Base-by-base conservation (phyloP, 441 rosid species). In the Brassica hybrid region DNA sequence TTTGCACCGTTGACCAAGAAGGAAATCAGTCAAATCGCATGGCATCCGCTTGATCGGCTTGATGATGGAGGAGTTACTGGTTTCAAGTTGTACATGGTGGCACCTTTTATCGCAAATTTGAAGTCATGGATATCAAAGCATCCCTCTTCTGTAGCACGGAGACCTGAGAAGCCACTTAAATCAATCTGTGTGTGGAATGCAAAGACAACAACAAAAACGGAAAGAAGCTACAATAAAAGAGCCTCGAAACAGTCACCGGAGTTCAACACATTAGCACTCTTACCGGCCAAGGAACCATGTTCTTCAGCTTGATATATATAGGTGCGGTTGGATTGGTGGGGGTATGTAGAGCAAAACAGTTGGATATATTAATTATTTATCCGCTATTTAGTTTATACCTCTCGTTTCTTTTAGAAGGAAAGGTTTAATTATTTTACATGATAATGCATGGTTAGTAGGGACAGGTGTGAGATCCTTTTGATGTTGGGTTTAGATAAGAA, bases 1-100 rank as follows among this genome's bases (percentile, higher is more conserved):
- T n/a, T n/a, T n/a, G n/a, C n/a, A n/a, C n/a, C n/a, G n/a, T 98
- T 65, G 12, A 93, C 97, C 2, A 95, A 93, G 84, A 95, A 93
- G 85, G 52, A 45, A 4, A 45, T 45, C 16, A 45, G 52, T 12
- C 16, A 45, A 12, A 45, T 45, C 52, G 5, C 52, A 45, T 45
- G 56, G 56, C 7, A 48, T 48, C 56, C 56, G 18, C 86, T 93
- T 63, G 98, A 95, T 76, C 4, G 59, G 12, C 60, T 56, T 56
- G 60, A 56, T 2, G 97, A 88, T 67, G 50, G 50, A 30, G 88
- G 95, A 70, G 74, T 83, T 78, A 83, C 90, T 69, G 97, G 97
- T 75, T 87, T 91, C 57, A 93, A 93, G 86, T 88, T 96, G 75
- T 93, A 96, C 79, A 92, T 90, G 97, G 97, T 93, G 74, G 86